Conservation (phyloP, 106 monocot genomes). For the Apostasia ramifera region DNA sequence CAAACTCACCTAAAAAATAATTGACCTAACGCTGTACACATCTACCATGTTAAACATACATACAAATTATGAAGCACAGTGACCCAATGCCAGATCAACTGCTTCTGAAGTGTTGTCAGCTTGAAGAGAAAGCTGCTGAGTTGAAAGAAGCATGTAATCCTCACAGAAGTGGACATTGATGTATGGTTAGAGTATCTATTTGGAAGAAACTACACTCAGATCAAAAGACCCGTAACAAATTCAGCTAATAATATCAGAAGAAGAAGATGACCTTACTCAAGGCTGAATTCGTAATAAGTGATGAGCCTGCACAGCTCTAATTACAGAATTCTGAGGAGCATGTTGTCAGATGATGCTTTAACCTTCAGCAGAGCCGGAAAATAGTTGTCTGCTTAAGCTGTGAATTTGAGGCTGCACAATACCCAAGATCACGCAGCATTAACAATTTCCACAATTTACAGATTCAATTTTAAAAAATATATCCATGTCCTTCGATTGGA, state of each 20-base stretch:
- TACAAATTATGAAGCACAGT: neutral
- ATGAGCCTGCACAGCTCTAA: neutral
- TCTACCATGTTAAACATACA: neutral
- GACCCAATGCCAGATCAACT: neutral
- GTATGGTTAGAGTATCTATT: slow-evolving; percentile 2
- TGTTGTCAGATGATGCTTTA: neutral
- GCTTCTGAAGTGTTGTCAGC: slow-evolving; percentile 1
- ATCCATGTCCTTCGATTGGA: neutral
- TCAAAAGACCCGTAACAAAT: no score
- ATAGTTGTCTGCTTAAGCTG: slow-evolving; percentile 11
- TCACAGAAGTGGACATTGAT: neutral
- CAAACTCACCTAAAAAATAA: neutral
- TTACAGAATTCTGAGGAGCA: neutral
- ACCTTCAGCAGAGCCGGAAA: slow-evolving; percentile 11
- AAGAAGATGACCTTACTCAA: neutral
- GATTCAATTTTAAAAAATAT: neutral
- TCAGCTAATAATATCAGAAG: no score
- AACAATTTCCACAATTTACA: neutral
- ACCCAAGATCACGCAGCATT: neutral
- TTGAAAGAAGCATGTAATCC: neutral
- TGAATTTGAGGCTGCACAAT: slow-evolving; percentile 6
- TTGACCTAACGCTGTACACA: neutral
- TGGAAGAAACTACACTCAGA: neutral
- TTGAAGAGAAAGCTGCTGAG: neutral
- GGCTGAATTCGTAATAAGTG: neutral